Evolutionary conservation across 2,329 filamentous ascomycete genomes (phyloP), one percentile per base, ranked within the genome.

Genomic region (Trichoderma guizhouense): DNA sequence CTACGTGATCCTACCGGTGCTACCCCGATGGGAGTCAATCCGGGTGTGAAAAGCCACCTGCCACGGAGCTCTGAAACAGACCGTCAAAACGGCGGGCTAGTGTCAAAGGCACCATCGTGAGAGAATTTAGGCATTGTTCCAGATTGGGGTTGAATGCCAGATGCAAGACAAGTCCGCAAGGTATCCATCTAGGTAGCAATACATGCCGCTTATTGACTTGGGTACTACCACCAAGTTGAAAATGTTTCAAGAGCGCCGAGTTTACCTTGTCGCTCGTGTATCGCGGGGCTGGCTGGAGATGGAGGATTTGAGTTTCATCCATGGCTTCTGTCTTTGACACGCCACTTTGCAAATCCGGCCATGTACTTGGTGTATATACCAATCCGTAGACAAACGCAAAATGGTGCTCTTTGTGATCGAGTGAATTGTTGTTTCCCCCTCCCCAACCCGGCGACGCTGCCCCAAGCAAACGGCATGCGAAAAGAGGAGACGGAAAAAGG

Each of bases 101-200:
- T 51, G 68, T 24, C 57, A 36, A 63, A 43, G 47, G 63, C 55
- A 61, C 57, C 66, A 53, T 62, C 39, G 65, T 69, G 67, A 69
- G 57, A 53, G 67, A 69, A 69, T 69, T 69, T 69, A 53, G 66
- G 43, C 71, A 69, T 69, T 72, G 65, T 69, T 69, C 71, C 43
- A 72, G 60, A 69, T 28, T 62, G 47, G 66, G 66, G 67, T 72
- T 39, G 70, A 72, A 72, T 72, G 66, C 55, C 55, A 69, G 67
- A 51, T 62, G 55, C 28, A 39, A 66, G 61, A 65, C 70, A 62
- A 55, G 32, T 8, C 43, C 14, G 28, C 14, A 62, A 21, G 43
- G 65, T 28, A 55, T 28, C 65, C 65, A 61, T 69, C 55, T 14
- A 69, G 65, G 67, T 69, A 69, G 67, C 67, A 62, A 69, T 69